A percentile compares a stretch with the other conserved stretches of the same genome.
Conservation (phyloP, 2,329 filamentous ascomycete genomes). For the Penicillium sp. region DNA sequence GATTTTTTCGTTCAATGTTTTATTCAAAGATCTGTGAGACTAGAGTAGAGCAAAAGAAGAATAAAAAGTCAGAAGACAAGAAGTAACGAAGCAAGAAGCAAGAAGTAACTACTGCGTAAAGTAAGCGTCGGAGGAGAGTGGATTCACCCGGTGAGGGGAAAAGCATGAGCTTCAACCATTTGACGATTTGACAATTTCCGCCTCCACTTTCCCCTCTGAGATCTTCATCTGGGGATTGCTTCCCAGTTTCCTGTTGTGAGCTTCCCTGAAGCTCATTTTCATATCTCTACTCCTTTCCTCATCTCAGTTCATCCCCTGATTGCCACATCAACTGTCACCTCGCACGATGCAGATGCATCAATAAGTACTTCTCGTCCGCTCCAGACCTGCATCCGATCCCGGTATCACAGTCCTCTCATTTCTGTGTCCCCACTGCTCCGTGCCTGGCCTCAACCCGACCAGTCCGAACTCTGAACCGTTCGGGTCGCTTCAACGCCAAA, state of each 20-base stretch:
- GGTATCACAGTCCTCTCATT: conserved; percentile 18
- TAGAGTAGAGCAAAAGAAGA: too few relatives aligned
- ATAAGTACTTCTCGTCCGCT: conserved; percentile 21
- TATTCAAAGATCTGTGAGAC: too few relatives aligned
- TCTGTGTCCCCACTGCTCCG: not conserved
- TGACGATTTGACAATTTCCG: too few relatives aligned
- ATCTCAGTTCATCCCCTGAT: conserved; percentile 3
- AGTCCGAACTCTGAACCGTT: conserved; percentile 16
- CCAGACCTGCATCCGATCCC: conserved; percentile 16
- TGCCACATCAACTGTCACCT: conserved; percentile 8
- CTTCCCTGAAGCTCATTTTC: not conserved
- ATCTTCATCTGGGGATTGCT: not conserved
- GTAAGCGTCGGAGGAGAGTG: too few relatives aligned
- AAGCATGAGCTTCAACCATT: not conserved
- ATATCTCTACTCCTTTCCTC: not conserved
- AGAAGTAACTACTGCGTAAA: too few relatives aligned
- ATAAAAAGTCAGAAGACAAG: too few relatives aligned
- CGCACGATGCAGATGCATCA: conserved; percentile 18
- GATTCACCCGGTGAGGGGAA: conserved; percentile 2
- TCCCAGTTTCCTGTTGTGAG: not conserved
- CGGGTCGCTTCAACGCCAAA: conserved; percentile 6
- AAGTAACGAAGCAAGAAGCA: too few relatives aligned
- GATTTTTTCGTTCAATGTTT: too few relatives aligned
- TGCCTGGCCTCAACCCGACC: conserved; percentile 2
- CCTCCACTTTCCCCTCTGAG: not conserved